These are phyloP conservation scores for Orobanche coerulescens DNA, from an alignment of 257 asterid genomes.

Conservation along the genomic window DNA sequence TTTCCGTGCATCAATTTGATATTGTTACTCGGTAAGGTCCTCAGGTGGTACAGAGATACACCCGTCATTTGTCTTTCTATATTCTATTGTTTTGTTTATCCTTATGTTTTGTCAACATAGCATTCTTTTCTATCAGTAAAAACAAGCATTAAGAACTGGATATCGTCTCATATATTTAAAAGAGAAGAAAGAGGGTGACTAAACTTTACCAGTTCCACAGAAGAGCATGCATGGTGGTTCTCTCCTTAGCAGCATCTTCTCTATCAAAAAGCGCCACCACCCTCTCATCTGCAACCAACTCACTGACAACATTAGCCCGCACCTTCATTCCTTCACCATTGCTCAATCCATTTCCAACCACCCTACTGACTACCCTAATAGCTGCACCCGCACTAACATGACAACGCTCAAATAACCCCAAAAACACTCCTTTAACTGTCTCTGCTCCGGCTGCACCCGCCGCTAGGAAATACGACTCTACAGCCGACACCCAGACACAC, in stretches of 20 bases:
- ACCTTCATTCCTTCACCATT: slow-evolving; percentile 57
- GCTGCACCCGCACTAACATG: slow-evolving; percentile 83
- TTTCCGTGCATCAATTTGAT: background rate
- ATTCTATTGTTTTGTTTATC: background rate
- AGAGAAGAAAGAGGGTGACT: slow-evolving; percentile 12
- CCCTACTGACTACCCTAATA: slow-evolving; percentile 67
- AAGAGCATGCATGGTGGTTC: slow-evolving; percentile 92
- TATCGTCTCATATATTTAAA: background rate
- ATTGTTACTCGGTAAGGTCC: background rate
- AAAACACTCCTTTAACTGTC: slow-evolving; percentile 71
- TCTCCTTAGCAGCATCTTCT: slow-evolving; percentile 69
- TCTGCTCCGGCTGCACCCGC: slow-evolving; percentile 88
- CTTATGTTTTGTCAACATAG: background rate
- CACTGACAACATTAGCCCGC: slow-evolving; percentile 67
- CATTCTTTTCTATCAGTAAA: background rate
- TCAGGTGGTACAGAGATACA: background rate
- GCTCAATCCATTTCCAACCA: slow-evolving; percentile 54
- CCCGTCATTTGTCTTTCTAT: slow-evolving; percentile 3
- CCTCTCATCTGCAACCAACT: slow-evolving; percentile 86
- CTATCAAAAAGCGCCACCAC: slow-evolving; percentile 66
- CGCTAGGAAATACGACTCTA: slow-evolving; percentile 76
- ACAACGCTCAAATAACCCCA: slow-evolving; percentile 76
- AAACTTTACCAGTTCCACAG: slow-evolving; percentile 88
- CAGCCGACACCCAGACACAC: slow-evolving; percentile 94
- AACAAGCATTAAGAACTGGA: slow-evolving; percentile 7